phyloP scores from a whole-genome alignment of 2,329 filamentous ascomycete species.

The Cercospora zeina region DNA sequence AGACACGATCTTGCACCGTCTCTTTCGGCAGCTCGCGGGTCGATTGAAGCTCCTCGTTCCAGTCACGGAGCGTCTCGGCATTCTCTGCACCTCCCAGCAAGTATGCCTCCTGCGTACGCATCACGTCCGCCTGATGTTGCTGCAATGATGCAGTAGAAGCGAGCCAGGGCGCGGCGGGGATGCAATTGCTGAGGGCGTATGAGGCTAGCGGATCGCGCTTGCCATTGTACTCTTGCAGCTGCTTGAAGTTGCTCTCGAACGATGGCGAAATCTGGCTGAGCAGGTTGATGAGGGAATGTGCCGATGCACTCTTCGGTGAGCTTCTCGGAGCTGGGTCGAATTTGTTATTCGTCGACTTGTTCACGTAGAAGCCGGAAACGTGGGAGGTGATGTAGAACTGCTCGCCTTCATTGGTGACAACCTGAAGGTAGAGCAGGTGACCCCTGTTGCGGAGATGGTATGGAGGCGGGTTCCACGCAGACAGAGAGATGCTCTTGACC shows the following conservation, averaged over 20 bases:
- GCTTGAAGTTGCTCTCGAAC: constrained; percentile 73
- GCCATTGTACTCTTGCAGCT: constrained; percentile 81
- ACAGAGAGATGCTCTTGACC: constrained; percentile 83
- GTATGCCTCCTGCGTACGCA: constrained; percentile 89
- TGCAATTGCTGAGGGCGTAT: constrained; percentile 93
- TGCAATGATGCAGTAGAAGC: constrained; percentile 69
- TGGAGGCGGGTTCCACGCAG: constrained; percentile 94
- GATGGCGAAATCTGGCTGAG: constrained; percentile 78
- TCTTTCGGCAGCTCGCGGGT: constrained; percentile 92
- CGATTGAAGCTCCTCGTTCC: constrained; percentile 99
- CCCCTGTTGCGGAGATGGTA: constrained; percentile 87
- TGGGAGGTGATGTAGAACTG: constrained; percentile 91
- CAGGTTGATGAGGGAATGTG: constrained; percentile 83
- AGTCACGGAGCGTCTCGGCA: constrained; percentile 90
- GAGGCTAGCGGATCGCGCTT: constrained; percentile 84
- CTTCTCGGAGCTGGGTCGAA: constrained; percentile 86
- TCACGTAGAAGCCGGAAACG: constrained; percentile 93
- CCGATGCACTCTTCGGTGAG: constrained; percentile 72
- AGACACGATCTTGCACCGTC: constrained; percentile 90
- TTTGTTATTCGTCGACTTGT: constrained; percentile 91
- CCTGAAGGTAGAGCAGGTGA: constrained; percentile 84
- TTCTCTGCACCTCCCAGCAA: constrained; percentile 88
- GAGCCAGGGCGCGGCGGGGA: constrained; percentile 88
- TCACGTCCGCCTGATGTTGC: constrained; percentile 76
- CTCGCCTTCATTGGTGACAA: constrained; percentile 91